Conservation (phyloP, 495 filamentous ascomycete species). For the Emericellopsis terricola region DNA sequence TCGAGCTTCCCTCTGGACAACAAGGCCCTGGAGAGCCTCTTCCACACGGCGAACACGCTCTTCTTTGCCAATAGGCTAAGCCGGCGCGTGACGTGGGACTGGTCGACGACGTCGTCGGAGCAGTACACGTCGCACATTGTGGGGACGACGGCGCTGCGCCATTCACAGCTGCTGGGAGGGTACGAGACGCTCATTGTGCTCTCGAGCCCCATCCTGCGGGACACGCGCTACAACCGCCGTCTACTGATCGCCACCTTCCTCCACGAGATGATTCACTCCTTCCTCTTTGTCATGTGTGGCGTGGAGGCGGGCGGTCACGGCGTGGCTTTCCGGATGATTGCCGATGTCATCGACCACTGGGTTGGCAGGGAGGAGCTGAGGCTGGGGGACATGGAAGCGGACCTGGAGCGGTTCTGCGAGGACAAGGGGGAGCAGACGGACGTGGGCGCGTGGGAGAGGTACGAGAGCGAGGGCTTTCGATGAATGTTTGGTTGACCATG, state of each 20-base stretch:
- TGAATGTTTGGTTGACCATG: too few relatives aligned
- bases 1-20: conserved; percentile 27
- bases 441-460: too few relatives aligned
- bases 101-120: conserved; percentile 15
- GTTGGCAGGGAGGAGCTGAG: conserved; percentile 24
- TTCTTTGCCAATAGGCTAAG: conserved; percentile 33
- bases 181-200: conserved; percentile 38
- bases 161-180: conserved; percentile 14
- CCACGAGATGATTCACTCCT: conserved; percentile 40
- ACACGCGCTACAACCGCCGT: conserved; percentile 25
- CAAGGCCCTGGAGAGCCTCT: conserved; percentile 27
- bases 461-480: too few relatives aligned
- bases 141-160: conserved; percentile 33
- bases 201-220: conserved; percentile 27
- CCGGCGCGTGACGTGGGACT: conserved; percentile 33
- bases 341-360: conserved; percentile 32
- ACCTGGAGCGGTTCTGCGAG: conserved; percentile 22
- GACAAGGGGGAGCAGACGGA: background rate
- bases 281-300: conserved; percentile 35
- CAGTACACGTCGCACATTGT: conserved; percentile 25
- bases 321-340: conserved; percentile 29
- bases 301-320: conserved; percentile 37
- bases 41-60: conserved; percentile 31
- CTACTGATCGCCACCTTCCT: conserved; percentile 38
- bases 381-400: conserved; percentile 32